Base-by-base conservation (phyloP, 2,329 filamentous ascomycete genomes). In the Claviceps paspali region DNA sequence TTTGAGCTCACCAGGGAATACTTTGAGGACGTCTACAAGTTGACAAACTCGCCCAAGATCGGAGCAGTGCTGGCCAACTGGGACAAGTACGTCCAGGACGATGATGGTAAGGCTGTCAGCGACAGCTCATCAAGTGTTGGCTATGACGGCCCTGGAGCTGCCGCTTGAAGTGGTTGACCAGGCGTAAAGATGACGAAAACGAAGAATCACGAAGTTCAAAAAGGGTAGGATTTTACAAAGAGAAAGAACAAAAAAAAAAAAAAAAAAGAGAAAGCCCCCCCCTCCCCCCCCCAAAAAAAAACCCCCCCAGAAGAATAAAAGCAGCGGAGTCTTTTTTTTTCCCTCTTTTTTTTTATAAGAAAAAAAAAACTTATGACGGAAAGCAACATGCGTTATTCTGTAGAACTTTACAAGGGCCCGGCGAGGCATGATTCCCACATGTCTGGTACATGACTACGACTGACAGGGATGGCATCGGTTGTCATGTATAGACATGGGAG, bases 1-100 rank as follows among this genome's bases (percentile, higher is more conserved):
- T 98, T 98, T 57, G 85, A 86, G 59, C 69, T 98, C 47, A 93
- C 86, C 38, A 93, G 87, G 72, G 91, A 96, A 66, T 98, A 98
- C 67, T 98, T 98, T 63, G 88, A 98, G 71, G 91, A 96, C 55
- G 92, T 98, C 35, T 96, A 96, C 66, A 76, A 77, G 51, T 64
- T 98, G 56, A 98, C 91, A 38, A 95, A 92, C 64, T 77, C 73
- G 41, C 74, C 74, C 46, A 73, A 79, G 61, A 86, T 87, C 53
- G 80, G 77, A 30, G 73, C 81, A 41, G 79, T 87, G 44, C 59
- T 95, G 57, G 83, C 85, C 47, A 94, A 95, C 66, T 85, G 80
- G 80, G 80, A 84, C 35, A 79, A 76, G 59, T 84, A 81, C 55
- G 49, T 51, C 8, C 67, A 73, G 49, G 67, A 72, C 34, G 67